Percentiles rank a stretch among this genome's conserved stretches.
These are phyloP conservation scores for Exophiala aquamarina DNA, from an alignment of 2,329 filamentous ascomycete species.

Conservation along the genomic window DNA sequence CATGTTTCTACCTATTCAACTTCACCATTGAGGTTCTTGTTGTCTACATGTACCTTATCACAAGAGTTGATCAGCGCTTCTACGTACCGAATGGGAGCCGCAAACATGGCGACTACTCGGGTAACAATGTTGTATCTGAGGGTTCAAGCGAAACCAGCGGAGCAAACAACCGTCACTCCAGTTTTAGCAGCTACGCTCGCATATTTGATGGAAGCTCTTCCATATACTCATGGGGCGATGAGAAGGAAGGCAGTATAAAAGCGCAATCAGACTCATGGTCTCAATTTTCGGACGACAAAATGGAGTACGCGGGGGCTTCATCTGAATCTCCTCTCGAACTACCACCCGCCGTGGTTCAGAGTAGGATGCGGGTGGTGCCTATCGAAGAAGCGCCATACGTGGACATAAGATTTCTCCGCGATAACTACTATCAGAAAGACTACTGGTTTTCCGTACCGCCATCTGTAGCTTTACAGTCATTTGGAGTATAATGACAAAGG, in stretches of 20 bases:
- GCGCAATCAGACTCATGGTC: background rate
- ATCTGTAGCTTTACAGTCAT: background rate
- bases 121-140: background rate
- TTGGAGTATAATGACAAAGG: background rate
- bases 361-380: conserved; percentile 1
- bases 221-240: conserved; percentile 1
- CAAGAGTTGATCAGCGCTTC: conserved; percentile 73
- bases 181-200: conserved; percentile 2
- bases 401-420: conserved; percentile 1
- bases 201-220: conserved; percentile 4
- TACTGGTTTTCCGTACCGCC: background rate
- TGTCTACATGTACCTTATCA: conserved; percentile 64
- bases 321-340: background rate
- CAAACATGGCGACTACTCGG: too few relatives aligned
- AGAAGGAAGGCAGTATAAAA: background rate
- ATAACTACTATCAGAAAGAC: background rate
- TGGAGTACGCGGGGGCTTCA: background rate
- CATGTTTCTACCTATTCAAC: conserved; percentile 76
- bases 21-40: conserved; percentile 73
- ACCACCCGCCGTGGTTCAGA: background rate
- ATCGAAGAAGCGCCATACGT: conserved; percentile 2
- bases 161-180: background rate
- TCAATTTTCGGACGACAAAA: background rate
- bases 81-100: conserved; percentile 67
- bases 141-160: background rate